A percentile compares a stretch with the other conserved stretches of the same genome.
phyloP scores from a whole-genome alignment of 768 basidiomycete genomes.

The Rhodosporidiobolus odoratus region DNA sequence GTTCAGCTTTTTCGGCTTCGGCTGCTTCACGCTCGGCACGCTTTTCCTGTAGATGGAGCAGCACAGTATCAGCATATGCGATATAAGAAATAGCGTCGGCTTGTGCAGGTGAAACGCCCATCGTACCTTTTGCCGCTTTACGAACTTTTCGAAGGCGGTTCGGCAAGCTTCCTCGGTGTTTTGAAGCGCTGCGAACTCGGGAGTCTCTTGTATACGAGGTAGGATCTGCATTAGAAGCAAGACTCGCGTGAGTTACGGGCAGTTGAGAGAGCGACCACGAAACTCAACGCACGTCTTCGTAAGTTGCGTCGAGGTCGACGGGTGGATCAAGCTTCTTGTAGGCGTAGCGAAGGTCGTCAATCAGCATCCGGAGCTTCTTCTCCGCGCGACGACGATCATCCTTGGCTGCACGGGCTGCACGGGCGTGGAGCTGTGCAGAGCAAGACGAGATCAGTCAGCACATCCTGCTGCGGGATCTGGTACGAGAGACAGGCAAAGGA shows the following conservation, averaged over 20 bases:
- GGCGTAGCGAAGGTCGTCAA: slow-evolving; percentile 94
- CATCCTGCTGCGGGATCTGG: slow-evolving; percentile 31
- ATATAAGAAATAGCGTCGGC: slow-evolving; percentile 41
- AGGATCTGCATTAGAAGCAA: slow-evolving; percentile 54
- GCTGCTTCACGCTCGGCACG: slow-evolving; percentile 28
- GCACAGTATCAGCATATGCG: slow-evolving; percentile 57
- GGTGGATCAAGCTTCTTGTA: slow-evolving; percentile 81
- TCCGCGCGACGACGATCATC: slow-evolving; percentile 76
- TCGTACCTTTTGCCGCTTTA: slow-evolving; percentile 79
- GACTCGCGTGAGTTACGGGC: neutral
- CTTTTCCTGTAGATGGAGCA: slow-evolving; percentile 48
- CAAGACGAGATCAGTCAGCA: neutral
- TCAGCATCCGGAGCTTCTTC: slow-evolving; percentile 73
- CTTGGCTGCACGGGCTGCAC: slow-evolving; percentile 67
- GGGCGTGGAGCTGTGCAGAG: slow-evolving; percentile 61
- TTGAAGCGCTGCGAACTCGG: slow-evolving; percentile 79
- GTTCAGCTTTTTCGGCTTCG: slow-evolving; percentile 21
- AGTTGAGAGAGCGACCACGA: neutral
- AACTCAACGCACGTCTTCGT: slow-evolving; percentile 63
- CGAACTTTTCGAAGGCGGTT: slow-evolving; percentile 76
- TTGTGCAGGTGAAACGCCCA: neutral
- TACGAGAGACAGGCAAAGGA: neutral
- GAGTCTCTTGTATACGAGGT: slow-evolving; percentile 70
- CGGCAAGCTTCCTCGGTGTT: slow-evolving; percentile 74
- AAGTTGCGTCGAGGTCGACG: slow-evolving; percentile 66